phyloP scores from a whole-genome alignment of 768 basidiomycete genomes.

The Hirschioporus abietinus region DNA sequence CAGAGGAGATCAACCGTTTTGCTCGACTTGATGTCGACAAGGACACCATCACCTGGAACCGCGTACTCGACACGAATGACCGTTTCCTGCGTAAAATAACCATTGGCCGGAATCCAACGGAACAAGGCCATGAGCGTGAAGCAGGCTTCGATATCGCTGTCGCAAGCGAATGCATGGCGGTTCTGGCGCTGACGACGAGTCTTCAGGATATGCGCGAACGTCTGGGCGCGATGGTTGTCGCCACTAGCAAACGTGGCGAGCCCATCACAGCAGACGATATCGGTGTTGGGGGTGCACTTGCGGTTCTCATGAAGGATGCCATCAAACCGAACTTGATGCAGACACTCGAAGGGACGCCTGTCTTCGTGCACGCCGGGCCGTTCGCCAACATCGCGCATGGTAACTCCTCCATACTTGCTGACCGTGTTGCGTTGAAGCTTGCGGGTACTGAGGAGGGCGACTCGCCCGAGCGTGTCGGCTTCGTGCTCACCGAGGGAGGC shows the following conservation, averaged over 20 bases:
- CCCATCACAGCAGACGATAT: conserved; percentile 95
- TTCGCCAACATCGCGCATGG: conserved; percentile 99
- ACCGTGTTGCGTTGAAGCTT: conserved; percentile 92
- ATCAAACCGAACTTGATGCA: conserved; percentile 99
- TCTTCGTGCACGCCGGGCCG: conserved; percentile 97
- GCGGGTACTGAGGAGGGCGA: conserved; percentile 95
- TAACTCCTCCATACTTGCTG: conserved; percentile 98
- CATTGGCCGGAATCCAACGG: conserved; percentile 85
- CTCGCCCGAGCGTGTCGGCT: conserved; percentile 72
- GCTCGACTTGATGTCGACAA: conserved; percentile 90
- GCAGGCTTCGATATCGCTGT: conserved; percentile 97
- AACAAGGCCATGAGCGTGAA: conserved; percentile 82
- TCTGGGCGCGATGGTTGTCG: conserved; percentile 96
- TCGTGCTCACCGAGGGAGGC: conserved; percentile 96
- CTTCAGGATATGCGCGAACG: conserved; percentile 88
- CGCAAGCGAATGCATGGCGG: conserved; percentile 97
- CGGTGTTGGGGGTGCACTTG: conserved; percentile 90
- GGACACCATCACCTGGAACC: conserved; percentile 94
- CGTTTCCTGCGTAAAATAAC: conserved; percentile 93
- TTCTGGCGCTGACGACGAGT: conserved; percentile 85
- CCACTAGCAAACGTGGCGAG: conserved; percentile 84
- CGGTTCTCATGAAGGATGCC: conserved; percentile 97
- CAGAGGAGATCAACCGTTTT: conserved; percentile 87
- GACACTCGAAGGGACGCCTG: conserved; percentile 94
- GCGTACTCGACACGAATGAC: conserved; percentile 95